Evolutionary conservation across 2,329 filamentous ascomycete genomes (phyloP), one percentile per base, ranked within the genome.

Genomic region (Colletotrichum navitas): DNA sequence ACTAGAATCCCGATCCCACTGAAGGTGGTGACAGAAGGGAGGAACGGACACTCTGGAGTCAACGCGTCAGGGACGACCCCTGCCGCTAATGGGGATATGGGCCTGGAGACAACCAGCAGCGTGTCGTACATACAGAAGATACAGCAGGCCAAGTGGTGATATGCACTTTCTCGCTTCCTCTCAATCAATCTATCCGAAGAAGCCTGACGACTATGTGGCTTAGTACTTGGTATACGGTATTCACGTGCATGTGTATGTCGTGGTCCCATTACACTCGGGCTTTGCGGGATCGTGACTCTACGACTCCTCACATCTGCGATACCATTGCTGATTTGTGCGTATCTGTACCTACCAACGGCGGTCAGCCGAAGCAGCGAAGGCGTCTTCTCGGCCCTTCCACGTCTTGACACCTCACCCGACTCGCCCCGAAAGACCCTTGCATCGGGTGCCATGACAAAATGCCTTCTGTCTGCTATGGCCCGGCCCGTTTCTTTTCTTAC

Each of bases 321-420:
- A 60, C 47, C 54, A 32, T 45, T 71, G 47, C 26, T 21, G 24
- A 34, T 63, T 45, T 45, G 43, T 45, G 43, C 11, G 43, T 54
- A 63, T 45, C n/a, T 47, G 59, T 68, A 63, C 45, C 64, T 68
- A 45, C 49, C 64, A 63, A 51, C 49, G 8, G 36, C 49, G 8
- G 36, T 55, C 36, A 45, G 34, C 51, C 60, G 45, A 43, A 47
- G 65, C 54, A 69, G 32, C 54, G 39, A 60, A 59, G 54, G 52
- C 65, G 60, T 49, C 60, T 41, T 64, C 59, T 71, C 69, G 69
- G 66, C 69, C 69, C 66, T 72, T 68, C 47, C 65, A 43, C 29
- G 39, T 60, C 54, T n/a, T 54, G 24, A n/a, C 49, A 60, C 41
- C 29, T 59, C 54, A 34, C 54, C 54, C 60, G 59, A 24, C 45